phyloP scores from a whole-genome alignment of 768 basidiomycete genomes.

The Termitomyces titanicus region DNA sequence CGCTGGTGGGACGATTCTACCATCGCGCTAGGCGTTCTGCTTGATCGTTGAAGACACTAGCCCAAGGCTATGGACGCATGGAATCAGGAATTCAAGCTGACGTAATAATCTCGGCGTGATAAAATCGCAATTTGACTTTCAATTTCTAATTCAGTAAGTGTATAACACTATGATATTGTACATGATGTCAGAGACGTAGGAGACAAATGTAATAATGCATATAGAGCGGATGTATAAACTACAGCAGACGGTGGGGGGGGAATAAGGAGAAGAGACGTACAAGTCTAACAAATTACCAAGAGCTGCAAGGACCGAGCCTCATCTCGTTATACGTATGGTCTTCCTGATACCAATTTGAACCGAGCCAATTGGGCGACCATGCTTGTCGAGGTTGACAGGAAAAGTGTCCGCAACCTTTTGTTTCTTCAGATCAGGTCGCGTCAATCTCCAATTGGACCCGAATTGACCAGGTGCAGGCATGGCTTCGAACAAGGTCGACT shows the following conservation, averaged over 20 bases:
- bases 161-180: no score
- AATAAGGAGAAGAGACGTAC: no score
- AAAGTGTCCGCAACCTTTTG: slow-evolving; percentile 17
- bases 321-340: slow-evolving; percentile 4
- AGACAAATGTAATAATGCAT: no score
- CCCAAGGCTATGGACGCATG: no score
- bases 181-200: no score
- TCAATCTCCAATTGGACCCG: slow-evolving; percentile 32
- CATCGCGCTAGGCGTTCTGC: slow-evolving; percentile 21
- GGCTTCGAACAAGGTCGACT: slow-evolving; percentile 26
- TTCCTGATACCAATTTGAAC: slow-evolving; percentile 39
- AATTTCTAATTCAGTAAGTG: no score
- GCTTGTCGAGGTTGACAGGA: slow-evolving; percentile 34
- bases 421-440: slow-evolving; percentile 7
- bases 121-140: no score
- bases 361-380: slow-evolving; percentile 29
- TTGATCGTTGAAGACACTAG: background rate
- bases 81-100: background rate
- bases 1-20: slow-evolving; percentile 32
- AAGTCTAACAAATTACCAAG: no score
- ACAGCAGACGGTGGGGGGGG: no score
- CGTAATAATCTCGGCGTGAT: slow-evolving; percentile 2
- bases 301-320: background rate
- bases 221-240: no score
- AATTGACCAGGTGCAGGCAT: slow-evolving; percentile 34